Base-by-base conservation (phyloP, 164 flowering plant genomes). In the Sextonia rubra region DNA sequence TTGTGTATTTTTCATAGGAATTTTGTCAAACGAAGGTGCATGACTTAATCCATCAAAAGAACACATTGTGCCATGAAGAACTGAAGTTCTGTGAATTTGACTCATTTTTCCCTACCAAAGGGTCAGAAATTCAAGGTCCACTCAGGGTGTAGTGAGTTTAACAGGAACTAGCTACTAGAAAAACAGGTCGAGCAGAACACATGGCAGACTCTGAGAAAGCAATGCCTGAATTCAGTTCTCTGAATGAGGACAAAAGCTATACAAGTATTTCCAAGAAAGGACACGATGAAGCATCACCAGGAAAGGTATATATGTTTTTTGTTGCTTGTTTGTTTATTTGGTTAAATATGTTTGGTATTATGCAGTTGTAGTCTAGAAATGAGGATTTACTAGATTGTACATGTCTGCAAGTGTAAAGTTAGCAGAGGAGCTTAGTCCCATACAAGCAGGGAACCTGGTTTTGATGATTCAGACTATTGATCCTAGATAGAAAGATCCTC, bases 121-220 rank as follows among this genome's bases (percentile, higher is more conserved):
- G n/a, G 27, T 68, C 70, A 14, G 3, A 25, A 7, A 22, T 52
- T 37, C 14, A 37, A 22, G 65, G 11, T n/a, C n/a, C 25, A 60
- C 44, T 64, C 1, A 3, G 4, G 44, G 44, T 52, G 58, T 15
- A 29, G 67, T 30, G 18, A 27, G 20, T 30, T 64, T 64, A 20
- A 27, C 27, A 7, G 52, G 24, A 37, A 44, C 25, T 37, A 23
- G 52, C 52, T 37, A 18, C n/a, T 37, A 22, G 44, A 14, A 73
- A 25, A 44, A 52, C 47, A 63, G 23, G 49, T 49, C n/a, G 27
- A 63, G 32, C 3, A 56, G 47, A 77, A 60, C 30, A 60, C 2
- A 85, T 85, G 85, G 82, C 74, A 74, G 80, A 81, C 66, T 63
- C 69, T 56, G 66, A 74, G 26, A 64, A 73, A n/a, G 69, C 76